Evolutionary conservation across 768 basidiomycete species (phyloP).

Genomic region (Termitomyces sp.): DNA sequence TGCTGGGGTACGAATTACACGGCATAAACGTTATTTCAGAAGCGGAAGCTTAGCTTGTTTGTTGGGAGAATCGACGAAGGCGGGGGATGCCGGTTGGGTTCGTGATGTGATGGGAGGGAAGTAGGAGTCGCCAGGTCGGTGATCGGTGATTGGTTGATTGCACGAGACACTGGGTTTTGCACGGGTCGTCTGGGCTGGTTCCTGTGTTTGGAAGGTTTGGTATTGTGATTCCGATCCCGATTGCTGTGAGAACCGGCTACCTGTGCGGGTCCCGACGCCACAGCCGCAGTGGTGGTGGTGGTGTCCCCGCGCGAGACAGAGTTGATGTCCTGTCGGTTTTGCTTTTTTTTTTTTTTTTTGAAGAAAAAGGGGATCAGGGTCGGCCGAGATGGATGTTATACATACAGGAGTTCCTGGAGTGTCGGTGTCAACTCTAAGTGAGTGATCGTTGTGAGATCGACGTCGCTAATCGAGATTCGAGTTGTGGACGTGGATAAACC

Average conservation of each 20-base stretch:
- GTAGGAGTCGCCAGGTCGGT: too few species aligned
- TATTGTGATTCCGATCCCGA: neutral
- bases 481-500: conserved; percentile 30
- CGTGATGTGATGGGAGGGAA: too few species aligned
- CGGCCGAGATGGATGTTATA: conserved; percentile 24
- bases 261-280: conserved; percentile 43
- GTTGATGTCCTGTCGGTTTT: conserved; percentile 35
- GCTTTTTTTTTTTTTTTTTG: too few species aligned
- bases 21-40: too few species aligned
- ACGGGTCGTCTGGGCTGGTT: too few species aligned
- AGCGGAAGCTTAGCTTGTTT: too few species aligned
- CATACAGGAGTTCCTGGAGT: conserved; percentile 41
- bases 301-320: conserved; percentile 38
- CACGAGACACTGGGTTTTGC: too few species aligned
- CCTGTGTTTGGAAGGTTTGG: neutral
- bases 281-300: conserved; percentile 45
- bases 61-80: too few species aligned
- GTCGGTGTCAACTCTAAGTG: conserved; percentile 46
- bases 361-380: neutral
- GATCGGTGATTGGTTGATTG: too few species aligned
- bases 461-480: neutral
- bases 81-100: too few species aligned
- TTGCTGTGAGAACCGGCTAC: conserved; percentile 17
- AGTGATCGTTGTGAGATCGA: neutral
- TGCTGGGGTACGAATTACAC: too few species aligned